Conservation (phyloP, 495 filamentous ascomycete species). For the Stereocaulon alpinum region DNA sequence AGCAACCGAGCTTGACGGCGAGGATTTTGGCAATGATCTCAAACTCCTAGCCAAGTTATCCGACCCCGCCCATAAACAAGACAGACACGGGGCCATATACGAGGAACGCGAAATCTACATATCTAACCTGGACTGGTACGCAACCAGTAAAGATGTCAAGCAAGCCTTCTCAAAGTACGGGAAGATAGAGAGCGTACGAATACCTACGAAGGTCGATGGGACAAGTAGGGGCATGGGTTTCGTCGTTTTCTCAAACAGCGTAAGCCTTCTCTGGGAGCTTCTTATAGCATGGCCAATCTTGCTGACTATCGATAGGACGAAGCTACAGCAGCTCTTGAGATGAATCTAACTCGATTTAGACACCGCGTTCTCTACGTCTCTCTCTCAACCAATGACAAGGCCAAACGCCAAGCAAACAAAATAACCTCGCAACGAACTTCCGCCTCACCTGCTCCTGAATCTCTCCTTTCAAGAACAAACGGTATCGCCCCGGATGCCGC, state of each 20-base stretch:
- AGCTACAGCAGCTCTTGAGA: conserved; percentile 55
- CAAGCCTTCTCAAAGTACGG: conserved; percentile 67
- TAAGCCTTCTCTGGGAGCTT: conserved; percentile 13
- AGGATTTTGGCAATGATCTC: conserved; percentile 50
- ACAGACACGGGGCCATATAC: conserved; percentile 66
- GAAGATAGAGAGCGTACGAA: conserved; percentile 53
- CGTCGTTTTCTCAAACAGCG: conserved; percentile 63
- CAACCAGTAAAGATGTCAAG: conserved; percentile 55
- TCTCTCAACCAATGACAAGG: conserved; percentile 38
- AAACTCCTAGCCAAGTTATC: conserved; percentile 72
- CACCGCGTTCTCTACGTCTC: conserved; percentile 62
- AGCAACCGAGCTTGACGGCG: conserved; percentile 62
- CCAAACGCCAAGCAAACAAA: conserved; percentile 38
- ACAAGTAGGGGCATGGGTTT: conserved; percentile 65
- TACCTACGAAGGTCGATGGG: conserved; percentile 54
- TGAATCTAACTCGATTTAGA: conserved; percentile 61
- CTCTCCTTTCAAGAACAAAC: conserved; percentile 6
- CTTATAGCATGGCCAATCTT: too few relatives aligned
- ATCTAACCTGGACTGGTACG: conserved; percentile 56
- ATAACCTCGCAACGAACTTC: conserved; percentile 27
- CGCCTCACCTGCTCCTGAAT: conserved; percentile 27
- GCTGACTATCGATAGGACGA: conserved; percentile 38
- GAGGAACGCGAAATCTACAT: conserved; percentile 86
- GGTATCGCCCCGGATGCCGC: conserved; percentile 22
- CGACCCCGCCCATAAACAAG: conserved; percentile 64